Evolutionary conservation across 495 filamentous ascomycete genomes (phyloP).

Genomic region (Talaromyces liani): DNA sequence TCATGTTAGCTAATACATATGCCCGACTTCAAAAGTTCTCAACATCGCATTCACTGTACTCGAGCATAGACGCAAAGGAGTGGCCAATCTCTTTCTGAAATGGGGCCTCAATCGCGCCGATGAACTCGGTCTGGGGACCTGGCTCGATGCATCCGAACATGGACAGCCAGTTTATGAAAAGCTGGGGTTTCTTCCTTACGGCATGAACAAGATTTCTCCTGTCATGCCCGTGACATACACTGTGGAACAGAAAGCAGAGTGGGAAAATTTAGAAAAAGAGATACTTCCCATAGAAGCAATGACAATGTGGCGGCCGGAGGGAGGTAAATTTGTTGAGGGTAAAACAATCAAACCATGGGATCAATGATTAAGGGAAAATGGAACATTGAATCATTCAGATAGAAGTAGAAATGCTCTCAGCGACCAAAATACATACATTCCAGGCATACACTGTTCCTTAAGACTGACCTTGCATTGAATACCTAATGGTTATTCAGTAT

Average conservation of each 20-base stretch:
- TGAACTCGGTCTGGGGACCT: conserved; percentile 21
- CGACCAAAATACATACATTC: background rate
- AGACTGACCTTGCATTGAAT: background rate
- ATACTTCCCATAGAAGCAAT: conserved; percentile 13
- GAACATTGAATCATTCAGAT: background rate
- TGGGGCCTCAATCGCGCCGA: conserved; percentile 24
- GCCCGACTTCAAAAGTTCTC: conserved; percentile 12
- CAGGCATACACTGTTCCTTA: background rate
- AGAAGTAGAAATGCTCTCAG: background rate
- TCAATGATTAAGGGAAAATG: background rate
- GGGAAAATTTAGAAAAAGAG: conserved; percentile 16
- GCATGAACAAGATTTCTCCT: conserved; percentile 7
- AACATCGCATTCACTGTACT: conserved; percentile 14
- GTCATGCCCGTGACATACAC: conserved; percentile 1
- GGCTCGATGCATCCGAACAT: conserved; percentile 17
- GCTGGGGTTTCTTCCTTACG: conserved; percentile 14
- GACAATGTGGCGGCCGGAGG: conserved; percentile 19
- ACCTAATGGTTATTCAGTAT: background rate
- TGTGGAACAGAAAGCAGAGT: conserved; percentile 12
- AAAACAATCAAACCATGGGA: background rate
- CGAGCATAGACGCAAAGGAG: conserved; percentile 16
- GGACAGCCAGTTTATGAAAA: conserved; percentile 21
- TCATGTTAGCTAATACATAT: background rate
- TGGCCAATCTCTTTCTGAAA: conserved; percentile 19
- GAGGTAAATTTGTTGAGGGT: conserved; percentile 15